Evolutionary conservation across 2,329 filamentous ascomycete species (phyloP).

Genomic region (Ramichloridium luteum): DNA sequence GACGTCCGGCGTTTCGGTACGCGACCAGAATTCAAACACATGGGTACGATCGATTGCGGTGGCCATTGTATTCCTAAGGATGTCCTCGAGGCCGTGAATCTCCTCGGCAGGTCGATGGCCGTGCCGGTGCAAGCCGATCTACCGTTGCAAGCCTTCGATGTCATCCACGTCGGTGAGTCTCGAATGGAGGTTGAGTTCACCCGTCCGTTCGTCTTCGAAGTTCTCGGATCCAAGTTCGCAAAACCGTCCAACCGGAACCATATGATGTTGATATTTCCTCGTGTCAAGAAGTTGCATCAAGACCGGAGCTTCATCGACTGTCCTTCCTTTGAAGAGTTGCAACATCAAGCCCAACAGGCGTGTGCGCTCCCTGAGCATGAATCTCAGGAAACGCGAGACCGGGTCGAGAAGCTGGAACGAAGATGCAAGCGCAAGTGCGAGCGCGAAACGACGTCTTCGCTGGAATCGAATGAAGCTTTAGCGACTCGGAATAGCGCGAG

Average conservation of each 20-base stretch:
- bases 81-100: constrained; percentile 33
- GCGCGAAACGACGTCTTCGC: constrained; percentile 15
- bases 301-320: constrained; percentile 61
- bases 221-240: constrained; percentile 70
- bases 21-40: constrained; percentile 51
- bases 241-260: constrained; percentile 56
- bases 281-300: constrained; percentile 62
- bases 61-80: constrained; percentile 35
- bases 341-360: constrained; percentile 50
- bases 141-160: constrained; percentile 14
- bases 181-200: constrained; percentile 47
- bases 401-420: constrained; percentile 48
- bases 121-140: constrained; percentile 18
- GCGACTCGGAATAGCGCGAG: no score
- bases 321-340: constrained; percentile 57
- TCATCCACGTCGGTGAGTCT: no score
- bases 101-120: constrained; percentile 28
- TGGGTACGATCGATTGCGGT: constrained; percentile 40
- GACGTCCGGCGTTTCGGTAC: constrained; percentile 40
- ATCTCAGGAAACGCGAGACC: constrained; percentile 48
- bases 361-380: constrained; percentile 39
- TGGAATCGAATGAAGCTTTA: constrained; percentile 7
- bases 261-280: constrained; percentile 65
- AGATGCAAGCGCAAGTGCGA: constrained; percentile 21
- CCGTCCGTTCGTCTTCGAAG: constrained; percentile 63